phyloP scores from a whole-genome alignment of 768 basidiomycete genomes.

The Termitomyces sp. region DNA sequence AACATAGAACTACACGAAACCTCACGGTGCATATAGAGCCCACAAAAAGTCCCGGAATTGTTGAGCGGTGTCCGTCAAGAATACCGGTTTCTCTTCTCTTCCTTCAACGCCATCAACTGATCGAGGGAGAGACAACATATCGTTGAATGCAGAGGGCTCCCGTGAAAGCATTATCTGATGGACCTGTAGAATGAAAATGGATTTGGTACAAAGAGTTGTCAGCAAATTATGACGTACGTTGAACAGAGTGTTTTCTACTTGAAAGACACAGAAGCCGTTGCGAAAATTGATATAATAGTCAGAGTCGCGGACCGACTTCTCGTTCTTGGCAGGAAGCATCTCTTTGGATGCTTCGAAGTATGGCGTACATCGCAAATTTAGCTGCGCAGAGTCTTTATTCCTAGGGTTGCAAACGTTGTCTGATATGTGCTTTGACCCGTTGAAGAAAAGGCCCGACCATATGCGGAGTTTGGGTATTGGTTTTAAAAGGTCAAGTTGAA shows the following conservation, averaged over 20 bases:
- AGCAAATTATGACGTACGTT: slow-evolving; percentile 37
- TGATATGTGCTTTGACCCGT: slow-evolving; percentile 27
- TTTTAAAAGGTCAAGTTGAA: slow-evolving; percentile 32
- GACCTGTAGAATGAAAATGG: slow-evolving; percentile 25
- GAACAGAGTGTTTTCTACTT: slow-evolving; percentile 57
- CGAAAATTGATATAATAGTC: slow-evolving; percentile 29
- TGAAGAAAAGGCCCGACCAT: slow-evolving; percentile 25
- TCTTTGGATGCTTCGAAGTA: slow-evolving; percentile 7
- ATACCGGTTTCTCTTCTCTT: slow-evolving; percentile 27
- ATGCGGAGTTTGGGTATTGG: slow-evolving; percentile 31
- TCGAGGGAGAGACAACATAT: slow-evolving; percentile 35
- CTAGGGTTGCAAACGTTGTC: slow-evolving; percentile 13
- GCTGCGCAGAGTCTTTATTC: slow-evolving; percentile 9
- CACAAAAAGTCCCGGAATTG: slow-evolving; percentile 47
- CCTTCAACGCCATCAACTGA: slow-evolving; percentile 21
- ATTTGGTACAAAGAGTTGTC: neutral
- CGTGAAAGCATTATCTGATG: slow-evolving; percentile 37
- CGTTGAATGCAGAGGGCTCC: slow-evolving; percentile 37
- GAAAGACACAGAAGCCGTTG: slow-evolving; percentile 55
- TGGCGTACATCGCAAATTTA: slow-evolving; percentile 10
- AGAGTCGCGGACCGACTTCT: slow-evolving; percentile 23
- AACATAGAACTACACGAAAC: slow-evolving; percentile 7
- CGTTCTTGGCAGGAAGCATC: neutral
- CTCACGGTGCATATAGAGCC: slow-evolving; percentile 44
- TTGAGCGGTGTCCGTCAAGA: slow-evolving; percentile 35